phyloP scores from a whole-genome alignment of 148 eudicot species.

The Diospyros lotus region DNA sequence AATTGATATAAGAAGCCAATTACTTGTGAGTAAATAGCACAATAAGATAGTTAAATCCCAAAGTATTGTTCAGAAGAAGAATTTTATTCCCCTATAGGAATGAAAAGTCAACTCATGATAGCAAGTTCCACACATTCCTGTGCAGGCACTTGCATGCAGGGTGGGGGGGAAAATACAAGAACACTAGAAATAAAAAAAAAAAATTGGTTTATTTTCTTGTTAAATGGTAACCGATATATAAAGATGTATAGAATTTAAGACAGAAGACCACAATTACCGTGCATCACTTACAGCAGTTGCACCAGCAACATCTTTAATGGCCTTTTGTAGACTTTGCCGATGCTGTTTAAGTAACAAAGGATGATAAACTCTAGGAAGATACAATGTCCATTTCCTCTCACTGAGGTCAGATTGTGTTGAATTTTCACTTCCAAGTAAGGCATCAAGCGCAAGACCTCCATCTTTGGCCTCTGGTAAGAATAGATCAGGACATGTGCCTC shows the following conservation, averaged over 20 bases:
- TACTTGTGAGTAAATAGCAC: slow-evolving; percentile 4
- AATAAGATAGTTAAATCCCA: neutral
- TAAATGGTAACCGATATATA: neutral
- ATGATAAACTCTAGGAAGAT: slow-evolving; percentile 76
- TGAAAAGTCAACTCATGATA: neutral
- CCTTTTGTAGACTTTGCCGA: slow-evolving; percentile 50
- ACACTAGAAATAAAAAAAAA: neutral
- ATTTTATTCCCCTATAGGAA: neutral
- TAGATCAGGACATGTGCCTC: slow-evolving; percentile 74
- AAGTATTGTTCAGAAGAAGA: neutral
- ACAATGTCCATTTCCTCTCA: slow-evolving; percentile 64
- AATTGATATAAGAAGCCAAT: neutral
- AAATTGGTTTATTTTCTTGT: neutral
- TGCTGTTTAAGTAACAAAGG: slow-evolving; percentile 79
- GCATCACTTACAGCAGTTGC: slow-evolving; percentile 71
- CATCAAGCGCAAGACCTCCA: slow-evolving; percentile 29
- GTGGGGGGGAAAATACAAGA: neutral
- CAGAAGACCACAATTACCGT: neutral
- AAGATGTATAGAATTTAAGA: slow-evolving; percentile 1
- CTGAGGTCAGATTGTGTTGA: slow-evolving; percentile 22
- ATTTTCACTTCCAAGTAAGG: slow-evolving; percentile 13
- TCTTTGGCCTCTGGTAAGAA: slow-evolving; percentile 43
- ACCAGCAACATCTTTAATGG: slow-evolving; percentile 65
- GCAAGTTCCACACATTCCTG: neutral
- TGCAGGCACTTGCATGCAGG: neutral